phyloP scores from a whole-genome alignment of 306 rosid species.

The Casuarina equisetifolia region DNA sequence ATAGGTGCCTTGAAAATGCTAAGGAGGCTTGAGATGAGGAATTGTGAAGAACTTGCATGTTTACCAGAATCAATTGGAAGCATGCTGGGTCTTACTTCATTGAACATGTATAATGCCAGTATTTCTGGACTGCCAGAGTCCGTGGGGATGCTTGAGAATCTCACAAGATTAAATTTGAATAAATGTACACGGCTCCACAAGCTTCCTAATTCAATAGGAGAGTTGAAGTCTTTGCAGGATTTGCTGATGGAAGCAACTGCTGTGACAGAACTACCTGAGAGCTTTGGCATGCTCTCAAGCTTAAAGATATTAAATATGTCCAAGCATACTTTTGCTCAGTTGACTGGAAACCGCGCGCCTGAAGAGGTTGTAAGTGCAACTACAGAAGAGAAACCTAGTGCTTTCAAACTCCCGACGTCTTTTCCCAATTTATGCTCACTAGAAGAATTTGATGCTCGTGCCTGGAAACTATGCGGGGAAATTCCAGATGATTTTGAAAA shows the following conservation, averaged over 20 bases:
- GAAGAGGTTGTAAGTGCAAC: conserved; percentile 4
- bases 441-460: conserved; percentile 42
- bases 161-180: conserved; percentile 36
- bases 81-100: conserved; percentile 37
- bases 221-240: conserved; percentile 44
- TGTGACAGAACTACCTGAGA: conserved; percentile 52
- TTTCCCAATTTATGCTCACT: conserved; percentile 52
- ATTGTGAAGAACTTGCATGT: conserved; percentile 41
- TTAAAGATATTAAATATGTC: conserved; percentile 50
- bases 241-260: conserved; percentile 50
- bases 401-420: conserved; percentile 40
- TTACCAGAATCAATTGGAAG: conserved; percentile 60
- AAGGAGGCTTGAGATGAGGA: conserved; percentile 47
- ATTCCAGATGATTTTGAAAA: conserved; percentile 59
- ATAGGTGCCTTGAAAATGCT: conserved; percentile 53
- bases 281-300: conserved; percentile 59
- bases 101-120: conserved; percentile 34
- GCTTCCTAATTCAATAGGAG: conserved; percentile 65
- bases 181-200: conserved; percentile 36
- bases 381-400: background rate
- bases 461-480: conserved; percentile 52
- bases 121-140: conserved; percentile 55
- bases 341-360: background rate
- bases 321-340: conserved; percentile 25
- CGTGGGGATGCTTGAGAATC: conserved; percentile 50